These are phyloP conservation scores for Conoideocrella luteorostrata DNA, from an alignment of 2,329 filamentous ascomycete species.

Conservation along the genomic window DNA sequence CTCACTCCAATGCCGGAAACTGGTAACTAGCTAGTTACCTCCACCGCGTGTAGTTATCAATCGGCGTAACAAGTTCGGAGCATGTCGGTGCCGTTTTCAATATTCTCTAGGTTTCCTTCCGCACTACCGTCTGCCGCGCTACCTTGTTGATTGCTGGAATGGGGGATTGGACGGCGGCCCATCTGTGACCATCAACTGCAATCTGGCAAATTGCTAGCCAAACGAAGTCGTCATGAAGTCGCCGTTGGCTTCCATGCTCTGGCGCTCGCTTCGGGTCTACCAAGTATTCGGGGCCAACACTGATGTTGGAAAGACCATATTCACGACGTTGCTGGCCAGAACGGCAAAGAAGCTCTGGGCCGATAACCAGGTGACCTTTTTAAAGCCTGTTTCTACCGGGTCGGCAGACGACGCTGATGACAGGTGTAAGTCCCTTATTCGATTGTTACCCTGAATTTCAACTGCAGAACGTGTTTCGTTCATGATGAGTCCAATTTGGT, in stretches of 20 bases:
- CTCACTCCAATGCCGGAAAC: not conserved
- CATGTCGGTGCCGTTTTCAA: not conserved
- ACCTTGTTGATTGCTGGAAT: too few relatives aligned
- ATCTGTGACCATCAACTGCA: not conserved
- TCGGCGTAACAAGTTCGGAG: not conserved
- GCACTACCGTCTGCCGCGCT: too few relatives aligned
- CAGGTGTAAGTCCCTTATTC: conserved; percentile 39
- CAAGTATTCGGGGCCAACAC: conserved; percentile 83
- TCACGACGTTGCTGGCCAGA: conserved; percentile 66
- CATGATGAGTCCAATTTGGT: too few relatives aligned
- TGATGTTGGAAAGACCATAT: conserved; percentile 77
- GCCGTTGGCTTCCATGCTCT: conserved; percentile 55
- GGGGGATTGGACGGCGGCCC: not conserved
- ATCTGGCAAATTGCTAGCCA: not conserved
- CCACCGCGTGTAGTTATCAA: too few relatives aligned
- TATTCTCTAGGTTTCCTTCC: not conserved
- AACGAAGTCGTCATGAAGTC: conserved; percentile 15
- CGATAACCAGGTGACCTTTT: conserved; percentile 50
- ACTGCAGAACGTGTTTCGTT: not conserved
- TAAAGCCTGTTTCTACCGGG: conserved; percentile 81
- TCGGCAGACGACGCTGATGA: conserved; percentile 64
- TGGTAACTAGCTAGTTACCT: too few relatives aligned
- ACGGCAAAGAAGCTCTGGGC: conserved; percentile 44
- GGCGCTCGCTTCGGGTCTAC: conserved; percentile 60
- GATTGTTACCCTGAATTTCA: not conserved